A percentile compares a stretch with the other conserved stretches of the same genome.
Evolutionary conservation across 805 yeast species (phyloP).

Genomic region (Candida odintsovae): DNA sequence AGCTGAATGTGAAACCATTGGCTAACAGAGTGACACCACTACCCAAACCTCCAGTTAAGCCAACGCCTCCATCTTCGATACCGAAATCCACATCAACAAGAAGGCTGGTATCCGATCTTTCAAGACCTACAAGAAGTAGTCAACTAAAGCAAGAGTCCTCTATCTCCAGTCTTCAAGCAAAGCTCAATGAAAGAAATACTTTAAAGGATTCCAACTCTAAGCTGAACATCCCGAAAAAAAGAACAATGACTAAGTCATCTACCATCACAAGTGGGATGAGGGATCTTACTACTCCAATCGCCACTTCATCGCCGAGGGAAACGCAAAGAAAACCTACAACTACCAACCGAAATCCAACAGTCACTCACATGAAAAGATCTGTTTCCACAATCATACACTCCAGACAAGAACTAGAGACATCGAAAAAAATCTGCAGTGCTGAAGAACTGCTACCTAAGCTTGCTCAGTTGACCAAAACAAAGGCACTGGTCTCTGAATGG

Average conservation of each 20-base stretch:
- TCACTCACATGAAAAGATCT: not conserved
- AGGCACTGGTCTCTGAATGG: constrained; percentile 5
- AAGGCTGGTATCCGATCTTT: constrained; percentile 10
- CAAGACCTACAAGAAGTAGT: constrained; percentile 16
- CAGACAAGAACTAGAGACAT: not conserved
- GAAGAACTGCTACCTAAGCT: constrained; percentile 10
- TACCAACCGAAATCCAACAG: not conserved
- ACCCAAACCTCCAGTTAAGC: not conserved
- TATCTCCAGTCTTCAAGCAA: constrained; percentile 6
- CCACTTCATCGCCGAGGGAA: constrained; percentile 2
- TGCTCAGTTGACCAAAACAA: constrained; percentile 12
- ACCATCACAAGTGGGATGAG: constrained; percentile 15
- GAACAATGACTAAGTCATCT: constrained; percentile 15
- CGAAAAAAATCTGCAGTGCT: constrained; percentile 4
- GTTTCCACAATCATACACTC: not conserved
- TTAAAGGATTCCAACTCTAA: not conserved
- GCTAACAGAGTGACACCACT: not conserved
- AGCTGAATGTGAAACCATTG: not conserved
- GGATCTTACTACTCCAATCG: constrained; percentile 7
- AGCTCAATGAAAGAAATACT: not conserved
- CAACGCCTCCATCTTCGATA: not conserved
- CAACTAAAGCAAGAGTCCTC: constrained; percentile 17
- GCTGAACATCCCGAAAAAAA: constrained; percentile 12
- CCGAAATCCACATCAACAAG: not conserved
- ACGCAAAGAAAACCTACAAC: constrained; percentile 1